phyloP scores from a whole-genome alignment of 73 alveolate species.

The Uronychia setigera region DNA sequence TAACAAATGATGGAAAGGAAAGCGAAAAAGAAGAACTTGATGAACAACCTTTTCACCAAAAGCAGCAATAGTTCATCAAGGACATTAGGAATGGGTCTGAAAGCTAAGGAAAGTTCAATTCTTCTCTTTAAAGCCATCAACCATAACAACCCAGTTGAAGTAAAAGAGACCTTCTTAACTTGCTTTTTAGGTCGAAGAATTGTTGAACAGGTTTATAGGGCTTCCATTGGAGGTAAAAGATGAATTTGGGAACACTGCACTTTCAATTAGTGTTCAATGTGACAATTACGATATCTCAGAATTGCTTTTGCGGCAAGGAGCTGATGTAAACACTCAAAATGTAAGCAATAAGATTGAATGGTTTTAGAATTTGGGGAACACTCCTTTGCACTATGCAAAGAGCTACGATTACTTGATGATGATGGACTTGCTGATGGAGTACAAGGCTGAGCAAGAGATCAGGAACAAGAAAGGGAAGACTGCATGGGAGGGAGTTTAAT shows the following conservation, averaged over 20 bases:
- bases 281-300: neutral
- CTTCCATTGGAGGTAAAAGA: neutral
- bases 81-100: too few relatives aligned
- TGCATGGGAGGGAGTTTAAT: neutral
- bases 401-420: neutral
- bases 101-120: too few relatives aligned
- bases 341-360: neutral
- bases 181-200: neutral
- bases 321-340: neutral
- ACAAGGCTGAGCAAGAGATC: neutral
- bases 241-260: neutral
- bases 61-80: too few relatives aligned
- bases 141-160: neutral
- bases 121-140: too few relatives aligned
- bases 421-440: neutral
- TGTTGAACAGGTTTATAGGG: neutral
- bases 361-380: neutral
- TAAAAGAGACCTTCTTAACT: neutral
- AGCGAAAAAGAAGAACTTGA: too few relatives aligned
- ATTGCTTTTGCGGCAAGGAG: neutral
- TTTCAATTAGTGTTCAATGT: neutral
- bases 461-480: neutral
- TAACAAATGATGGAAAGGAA: too few relatives aligned
- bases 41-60: too few relatives aligned
- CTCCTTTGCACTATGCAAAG: neutral